A percentile compares a stretch with the other conserved stretches of the same genome.
These are phyloP conservation scores for Typha latifolia DNA, from an alignment of 176 grass and related monocot genomes.

Conservation along the genomic window DNA sequence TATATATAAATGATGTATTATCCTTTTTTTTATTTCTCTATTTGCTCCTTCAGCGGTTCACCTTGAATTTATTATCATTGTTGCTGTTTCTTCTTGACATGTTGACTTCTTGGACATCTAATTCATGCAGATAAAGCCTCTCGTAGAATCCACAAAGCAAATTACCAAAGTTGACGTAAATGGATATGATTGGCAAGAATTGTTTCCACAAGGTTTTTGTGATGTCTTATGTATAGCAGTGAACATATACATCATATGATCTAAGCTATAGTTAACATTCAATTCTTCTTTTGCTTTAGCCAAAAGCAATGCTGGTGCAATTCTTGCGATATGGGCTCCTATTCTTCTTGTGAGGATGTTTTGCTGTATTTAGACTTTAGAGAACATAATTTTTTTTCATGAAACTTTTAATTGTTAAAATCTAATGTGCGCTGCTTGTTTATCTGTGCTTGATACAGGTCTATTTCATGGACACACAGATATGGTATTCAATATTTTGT, in stretches of 20 bases:
- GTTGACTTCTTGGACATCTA: background rate
- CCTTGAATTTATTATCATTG: background rate
- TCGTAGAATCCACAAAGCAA: constrained; percentile 75
- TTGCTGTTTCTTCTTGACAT: background rate
- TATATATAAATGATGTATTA: background rate
- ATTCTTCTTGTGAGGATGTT: constrained; percentile 72
- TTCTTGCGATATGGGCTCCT: constrained; percentile 86
- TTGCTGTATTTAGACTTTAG: constrained; percentile 2
- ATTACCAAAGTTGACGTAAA: constrained; percentile 87
- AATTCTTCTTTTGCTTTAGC: constrained; percentile 39
- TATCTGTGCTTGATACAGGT: constrained; percentile 52
- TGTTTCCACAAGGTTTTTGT: constrained; percentile 82
- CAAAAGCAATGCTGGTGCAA: constrained; percentile 79
- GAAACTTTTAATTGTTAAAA: constrained; percentile 5
- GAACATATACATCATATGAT: constrained; percentile 6
- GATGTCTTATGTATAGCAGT: constrained; percentile 8
- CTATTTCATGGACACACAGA: constrained; percentile 99
- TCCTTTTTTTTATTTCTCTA: background rate
- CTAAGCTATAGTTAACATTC: constrained; percentile 11
- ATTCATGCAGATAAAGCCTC: constrained; percentile 81
- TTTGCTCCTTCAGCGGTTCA: background rate
- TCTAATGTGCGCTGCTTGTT: constrained; percentile 9
- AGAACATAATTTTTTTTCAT: constrained; percentile 8
- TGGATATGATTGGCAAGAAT: constrained; percentile 91
- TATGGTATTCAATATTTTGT: constrained; percentile 98